A percentile compares a stretch with the other conserved stretches of the same genome.
Conservation (phyloP, 805 yeast species). For the Candida corydali region DNA sequence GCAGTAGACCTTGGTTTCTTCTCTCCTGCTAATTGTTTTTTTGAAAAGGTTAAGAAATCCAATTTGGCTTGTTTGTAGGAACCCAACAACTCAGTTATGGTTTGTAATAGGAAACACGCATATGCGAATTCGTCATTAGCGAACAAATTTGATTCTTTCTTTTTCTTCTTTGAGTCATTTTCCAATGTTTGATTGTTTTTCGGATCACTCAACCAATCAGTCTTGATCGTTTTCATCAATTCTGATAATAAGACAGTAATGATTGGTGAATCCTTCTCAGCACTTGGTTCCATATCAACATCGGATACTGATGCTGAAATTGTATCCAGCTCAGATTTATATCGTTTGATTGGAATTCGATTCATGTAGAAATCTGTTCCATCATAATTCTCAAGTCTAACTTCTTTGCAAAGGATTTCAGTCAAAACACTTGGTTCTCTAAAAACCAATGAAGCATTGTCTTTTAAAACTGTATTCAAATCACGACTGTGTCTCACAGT, state of each 20-base stretch:
- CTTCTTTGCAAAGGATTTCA: slow-evolving; percentile 38
- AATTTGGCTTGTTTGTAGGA: slow-evolving; percentile 79
- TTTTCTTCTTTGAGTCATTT: slow-evolving; percentile 17
- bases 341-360: slow-evolving; percentile 17
- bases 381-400: slow-evolving; percentile 43
- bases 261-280: slow-evolving; percentile 46
- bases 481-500: slow-evolving; percentile 35
- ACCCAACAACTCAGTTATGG: slow-evolving; percentile 64
- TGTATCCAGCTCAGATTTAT: slow-evolving; percentile 6
- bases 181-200: slow-evolving; percentile 9
- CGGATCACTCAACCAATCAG: slow-evolving; percentile 34
- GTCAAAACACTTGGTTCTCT: slow-evolving; percentile 48
- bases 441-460: slow-evolving; percentile 44
- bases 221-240: slow-evolving; percentile 46
- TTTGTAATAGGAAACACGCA: slow-evolving; percentile 63
- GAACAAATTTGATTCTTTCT: slow-evolving; percentile 26
- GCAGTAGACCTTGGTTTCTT: slow-evolving; percentile 74
- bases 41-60: slow-evolving; percentile 76
- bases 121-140: slow-evolving; percentile 60
- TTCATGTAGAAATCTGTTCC: slow-evolving; percentile 22
- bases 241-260: slow-evolving; percentile 62
- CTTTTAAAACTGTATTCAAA: slow-evolving; percentile 44
- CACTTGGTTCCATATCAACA: slow-evolving; percentile 19
- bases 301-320: slow-evolving; percentile 19
- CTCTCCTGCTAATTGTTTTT: slow-evolving; percentile 39